Evolutionary conservation across 441 rosid genomes (phyloP).

Genomic region (Adansonia gregorii): DNA sequence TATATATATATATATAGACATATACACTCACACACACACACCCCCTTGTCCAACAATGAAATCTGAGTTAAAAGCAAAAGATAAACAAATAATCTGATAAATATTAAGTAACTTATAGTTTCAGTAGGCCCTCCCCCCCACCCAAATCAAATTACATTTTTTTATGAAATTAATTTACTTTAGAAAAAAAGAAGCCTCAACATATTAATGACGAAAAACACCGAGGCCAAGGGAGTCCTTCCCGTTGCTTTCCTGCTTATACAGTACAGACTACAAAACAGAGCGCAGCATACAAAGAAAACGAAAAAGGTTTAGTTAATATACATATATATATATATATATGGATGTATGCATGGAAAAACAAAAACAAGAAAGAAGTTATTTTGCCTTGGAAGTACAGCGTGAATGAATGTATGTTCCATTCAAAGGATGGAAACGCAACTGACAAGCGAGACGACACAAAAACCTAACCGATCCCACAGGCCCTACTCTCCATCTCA

Average conservation of each 20-base stretch:
- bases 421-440: slow-evolving; percentile 57
- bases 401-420: slow-evolving; percentile 41
- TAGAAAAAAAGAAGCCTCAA: neutral
- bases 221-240: neutral
- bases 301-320: too few relatives aligned
- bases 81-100: neutral
- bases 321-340: neutral
- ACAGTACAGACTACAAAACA: neutral
- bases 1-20: too few relatives aligned
- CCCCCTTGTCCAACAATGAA: too few relatives aligned
- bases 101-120: neutral
- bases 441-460: slow-evolving; percentile 60
- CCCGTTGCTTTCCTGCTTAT: neutral
- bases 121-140: neutral
- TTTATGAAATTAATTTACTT: too few relatives aligned
- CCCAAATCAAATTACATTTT: too few relatives aligned
- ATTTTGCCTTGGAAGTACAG: slow-evolving; percentile 69
- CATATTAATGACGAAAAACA: neutral
- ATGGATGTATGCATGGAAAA: neutral
- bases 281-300: neutral
- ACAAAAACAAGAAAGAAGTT: slow-evolving; percentile 18
- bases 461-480: slow-evolving; percentile 63
- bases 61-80: neutral
- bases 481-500: slow-evolving; percentile 72
- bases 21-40: too few relatives aligned